Evolutionary conservation across 2,329 filamentous ascomycete species (phyloP).

Genomic region (Alternaria arborescens): DNA sequence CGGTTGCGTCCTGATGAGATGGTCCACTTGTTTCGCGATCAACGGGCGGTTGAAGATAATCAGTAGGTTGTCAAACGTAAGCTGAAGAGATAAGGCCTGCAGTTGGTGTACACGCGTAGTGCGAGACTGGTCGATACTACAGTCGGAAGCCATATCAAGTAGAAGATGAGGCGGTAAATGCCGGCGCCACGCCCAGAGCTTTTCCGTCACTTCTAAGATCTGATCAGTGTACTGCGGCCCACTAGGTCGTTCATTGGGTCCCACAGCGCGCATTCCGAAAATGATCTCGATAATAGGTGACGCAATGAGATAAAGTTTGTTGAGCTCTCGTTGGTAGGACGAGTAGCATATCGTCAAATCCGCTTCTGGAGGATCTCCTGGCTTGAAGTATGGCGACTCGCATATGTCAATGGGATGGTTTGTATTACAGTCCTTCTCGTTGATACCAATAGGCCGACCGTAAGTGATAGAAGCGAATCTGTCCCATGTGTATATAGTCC

Average conservation of each 20-base stretch:
- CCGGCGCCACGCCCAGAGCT: constrained; percentile 34
- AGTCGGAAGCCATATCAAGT: too few species aligned
- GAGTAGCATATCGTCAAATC: constrained; percentile 20
- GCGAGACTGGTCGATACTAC: too few species aligned
- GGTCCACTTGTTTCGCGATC: constrained; percentile 35
- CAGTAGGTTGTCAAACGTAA: too few species aligned
- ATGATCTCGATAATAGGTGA: too few species aligned
- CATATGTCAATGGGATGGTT: constrained; percentile 46
- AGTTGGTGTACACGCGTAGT: too few species aligned
- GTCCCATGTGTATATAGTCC: constrained; percentile 56
- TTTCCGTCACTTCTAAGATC: constrained; percentile 26
- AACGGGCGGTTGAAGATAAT: too few species aligned
- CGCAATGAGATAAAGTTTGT: too few species aligned
- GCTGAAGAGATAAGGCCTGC: too few species aligned
- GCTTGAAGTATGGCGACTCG: constrained; percentile 43
- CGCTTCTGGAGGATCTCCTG: not conserved
- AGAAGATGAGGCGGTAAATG: constrained; percentile 34
- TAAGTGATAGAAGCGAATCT: constrained; percentile 54
- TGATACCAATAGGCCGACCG: constrained; percentile 53
- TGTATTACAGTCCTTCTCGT: constrained; percentile 53
- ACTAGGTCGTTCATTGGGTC: constrained; percentile 12
- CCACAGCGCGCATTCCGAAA: constrained; percentile 31
- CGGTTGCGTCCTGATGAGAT: constrained; percentile 29
- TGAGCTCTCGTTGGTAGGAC: constrained; percentile 27
- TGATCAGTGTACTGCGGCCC: constrained; percentile 24